Evolutionary conservation across 495 filamentous ascomycete species (phyloP).

Genomic region (Poronia punctata): DNA sequence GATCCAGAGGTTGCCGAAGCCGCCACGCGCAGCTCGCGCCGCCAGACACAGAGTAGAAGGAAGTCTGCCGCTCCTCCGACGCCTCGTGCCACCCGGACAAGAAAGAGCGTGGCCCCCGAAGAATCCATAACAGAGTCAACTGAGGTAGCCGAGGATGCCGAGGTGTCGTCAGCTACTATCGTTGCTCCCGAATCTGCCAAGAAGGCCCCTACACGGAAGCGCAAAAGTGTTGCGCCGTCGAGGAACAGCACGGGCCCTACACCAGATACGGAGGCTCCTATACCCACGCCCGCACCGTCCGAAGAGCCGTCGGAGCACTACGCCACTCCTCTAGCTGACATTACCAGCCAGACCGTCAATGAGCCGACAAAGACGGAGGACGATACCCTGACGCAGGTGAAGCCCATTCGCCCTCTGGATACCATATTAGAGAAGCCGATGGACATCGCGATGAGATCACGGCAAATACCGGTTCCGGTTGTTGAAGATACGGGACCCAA

Average conservation of each 20-base stretch:
- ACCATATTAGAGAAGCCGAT: conserved; percentile 79
- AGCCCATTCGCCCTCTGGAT: conserved; percentile 65
- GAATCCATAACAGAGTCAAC: conserved; percentile 16
- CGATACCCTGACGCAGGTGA: conserved; percentile 40
- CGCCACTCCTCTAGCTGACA: conserved; percentile 66
- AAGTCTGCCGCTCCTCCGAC: conserved; percentile 43
- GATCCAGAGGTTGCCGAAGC: conserved; percentile 60
- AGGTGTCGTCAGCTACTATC: conserved; percentile 41
- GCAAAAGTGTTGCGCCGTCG: conserved; percentile 58
- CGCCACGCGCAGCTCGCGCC: conserved; percentile 25
- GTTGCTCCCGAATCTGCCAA: conserved; percentile 56
- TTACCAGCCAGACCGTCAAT: conserved; percentile 66
- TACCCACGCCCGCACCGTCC: conserved; percentile 40
- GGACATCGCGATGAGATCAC: conserved; percentile 89
- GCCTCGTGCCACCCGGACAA: conserved; percentile 39
- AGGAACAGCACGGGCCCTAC: conserved; percentile 33
- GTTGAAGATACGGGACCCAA: conserved; percentile 69
- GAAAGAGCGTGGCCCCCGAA: conserved; percentile 21
- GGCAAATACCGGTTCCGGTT: conserved; percentile 57
- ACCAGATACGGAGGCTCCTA: conserved; percentile 45
- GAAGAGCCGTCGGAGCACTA: conserved; percentile 39
- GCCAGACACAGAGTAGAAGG: conserved; percentile 43
- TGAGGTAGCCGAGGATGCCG: conserved; percentile 45
- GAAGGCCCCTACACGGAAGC: conserved; percentile 56
- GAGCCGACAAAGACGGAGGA: conserved; percentile 24